phyloP scores from a whole-genome alignment of 2,329 filamentous ascomycete genomes.

The Penicillium psychrosexuale region DNA sequence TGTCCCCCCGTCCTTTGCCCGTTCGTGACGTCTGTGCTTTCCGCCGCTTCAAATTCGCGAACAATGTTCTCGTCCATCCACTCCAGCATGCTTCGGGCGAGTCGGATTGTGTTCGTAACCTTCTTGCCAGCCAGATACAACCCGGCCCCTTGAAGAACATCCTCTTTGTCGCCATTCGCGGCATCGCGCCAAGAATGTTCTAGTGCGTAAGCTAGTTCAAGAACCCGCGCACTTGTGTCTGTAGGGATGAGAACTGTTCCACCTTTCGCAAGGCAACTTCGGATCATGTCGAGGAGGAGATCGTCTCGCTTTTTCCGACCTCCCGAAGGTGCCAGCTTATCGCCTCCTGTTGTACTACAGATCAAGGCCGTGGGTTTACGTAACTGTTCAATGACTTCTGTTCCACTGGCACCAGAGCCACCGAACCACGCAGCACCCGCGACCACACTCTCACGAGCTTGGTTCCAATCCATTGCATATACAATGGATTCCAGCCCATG shows the following conservation, averaged over 20 bases:
- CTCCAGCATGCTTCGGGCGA: constrained; percentile 92
- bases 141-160: constrained; percentile 50
- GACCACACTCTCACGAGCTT: constrained; percentile 92
- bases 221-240: constrained; percentile 89
- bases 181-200: constrained; percentile 86
- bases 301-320: constrained; percentile 82
- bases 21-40: constrained; percentile 38
- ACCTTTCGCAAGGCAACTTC: constrained; percentile 72
- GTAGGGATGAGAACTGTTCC: constrained; percentile 91
- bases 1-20: constrained; percentile 38
- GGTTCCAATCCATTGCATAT: constrained; percentile 97
- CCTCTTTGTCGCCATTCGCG: constrained; percentile 51
- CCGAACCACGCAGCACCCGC: constrained; percentile 92
- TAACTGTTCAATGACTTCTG: constrained; percentile 89
- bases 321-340: constrained; percentile 66
- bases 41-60: constrained; percentile 75
- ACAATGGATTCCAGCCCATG: constrained; percentile 95
- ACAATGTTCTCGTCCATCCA: constrained; percentile 99
- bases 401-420: constrained; percentile 72
- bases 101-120: constrained; percentile 81
- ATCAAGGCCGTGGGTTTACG: constrained; percentile 90
- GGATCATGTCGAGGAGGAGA: constrained; percentile 74
- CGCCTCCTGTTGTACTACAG: constrained; percentile 80
- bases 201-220: constrained; percentile 87
- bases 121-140: constrained; percentile 85